Percentiles rank a stretch among this genome's conserved stretches.
phyloP scores from a whole-genome alignment of 129 eudicot species.

The Rutidosis leptorrhynchoides region DNA sequence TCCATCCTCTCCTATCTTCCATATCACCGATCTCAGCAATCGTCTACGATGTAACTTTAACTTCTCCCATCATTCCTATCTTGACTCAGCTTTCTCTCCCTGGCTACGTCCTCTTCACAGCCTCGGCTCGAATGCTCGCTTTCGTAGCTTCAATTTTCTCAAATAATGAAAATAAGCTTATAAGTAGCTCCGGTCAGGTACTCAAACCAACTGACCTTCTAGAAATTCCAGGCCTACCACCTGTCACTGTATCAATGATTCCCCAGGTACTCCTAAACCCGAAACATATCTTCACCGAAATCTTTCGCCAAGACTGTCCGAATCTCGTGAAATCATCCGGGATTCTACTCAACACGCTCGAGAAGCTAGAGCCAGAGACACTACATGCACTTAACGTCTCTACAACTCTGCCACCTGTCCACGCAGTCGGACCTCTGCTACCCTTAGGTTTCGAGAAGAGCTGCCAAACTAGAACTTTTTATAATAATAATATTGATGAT shows the following conservation, averaged over 20 bases:
- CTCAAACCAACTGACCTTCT: neutral
- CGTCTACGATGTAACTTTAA: slow-evolving; percentile 32
- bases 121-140: slow-evolving; percentile 51
- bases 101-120: slow-evolving; percentile 24
- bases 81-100: slow-evolving; percentile 29
- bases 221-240: slow-evolving; percentile 29
- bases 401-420: slow-evolving; percentile 30
- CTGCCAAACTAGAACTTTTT: too few relatives aligned
- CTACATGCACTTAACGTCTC: slow-evolving; percentile 33
- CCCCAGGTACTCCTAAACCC: slow-evolving; percentile 43
- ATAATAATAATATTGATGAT: too few relatives aligned
- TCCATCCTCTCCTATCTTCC: slow-evolving; percentile 39
- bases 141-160: too few relatives aligned
- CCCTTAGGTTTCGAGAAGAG: too few relatives aligned
- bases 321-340: slow-evolving; percentile 29
- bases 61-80: slow-evolving; percentile 20
- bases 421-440: slow-evolving; percentile 41
- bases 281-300: slow-evolving; percentile 27
- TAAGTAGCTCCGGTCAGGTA: too few relatives aligned
- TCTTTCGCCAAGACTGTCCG: slow-evolving; percentile 14
- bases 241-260: slow-evolving; percentile 22
- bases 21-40: slow-evolving; percentile 46
- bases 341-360: slow-evolving; percentile 37
- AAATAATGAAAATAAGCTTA: too few relatives aligned
- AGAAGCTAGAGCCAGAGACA: slow-evolving; percentile 33